Base-by-base conservation (phyloP, 306 rosid genomes). In the Acacia crassicarpa region DNA sequence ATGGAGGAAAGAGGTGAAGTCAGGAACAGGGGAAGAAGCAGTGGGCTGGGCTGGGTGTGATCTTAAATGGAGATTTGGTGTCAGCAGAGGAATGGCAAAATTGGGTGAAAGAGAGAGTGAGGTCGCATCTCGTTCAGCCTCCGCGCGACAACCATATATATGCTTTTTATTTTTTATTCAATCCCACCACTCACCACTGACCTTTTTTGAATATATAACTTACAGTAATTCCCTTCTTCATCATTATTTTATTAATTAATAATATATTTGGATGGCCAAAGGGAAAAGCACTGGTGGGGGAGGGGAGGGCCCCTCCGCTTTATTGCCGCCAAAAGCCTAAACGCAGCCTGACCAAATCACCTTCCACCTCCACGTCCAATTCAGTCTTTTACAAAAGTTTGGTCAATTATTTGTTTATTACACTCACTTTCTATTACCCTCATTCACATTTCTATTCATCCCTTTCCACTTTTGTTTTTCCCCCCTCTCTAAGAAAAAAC, bases 91-190 rank as follows among this genome's bases (percentile, higher is more conserved):
- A 62, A 72, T 80, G 80, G 53, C 75, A 72, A 78, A 73, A 66
- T 46, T 65, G 59, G 16, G n/a, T 79, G 63, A 85, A 72, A 88
- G 90, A 84, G 90, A 83, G 88, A 88, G 86, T 89, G 95, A 35
- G 80, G 94, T 91, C 92, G 74, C 78, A 76, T 87, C 91, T 81
- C 75, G 86, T 78, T 85, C 86, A 78, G 86, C 78, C 95, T 90
- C 92, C 91, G 89, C 73, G 94, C 86, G 95, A 91, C 98, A 88
- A 81, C 85, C 88, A 86, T 69, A 69, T 86, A 61, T 23, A 25
- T 11, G 66, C 84, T 8, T 2, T n/a, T n/a, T n/a, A n/a, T n/a
- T n/a, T n/a, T n/a, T 3, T 9, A 58, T 58, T 58, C 65, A 58
- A 58, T 56, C 14, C 13, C 63, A 54, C 23, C 23, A 53, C 59